phyloP scores from a whole-genome alignment of 2,329 filamentous ascomycete species.

The Aspergillus ibericus region DNA sequence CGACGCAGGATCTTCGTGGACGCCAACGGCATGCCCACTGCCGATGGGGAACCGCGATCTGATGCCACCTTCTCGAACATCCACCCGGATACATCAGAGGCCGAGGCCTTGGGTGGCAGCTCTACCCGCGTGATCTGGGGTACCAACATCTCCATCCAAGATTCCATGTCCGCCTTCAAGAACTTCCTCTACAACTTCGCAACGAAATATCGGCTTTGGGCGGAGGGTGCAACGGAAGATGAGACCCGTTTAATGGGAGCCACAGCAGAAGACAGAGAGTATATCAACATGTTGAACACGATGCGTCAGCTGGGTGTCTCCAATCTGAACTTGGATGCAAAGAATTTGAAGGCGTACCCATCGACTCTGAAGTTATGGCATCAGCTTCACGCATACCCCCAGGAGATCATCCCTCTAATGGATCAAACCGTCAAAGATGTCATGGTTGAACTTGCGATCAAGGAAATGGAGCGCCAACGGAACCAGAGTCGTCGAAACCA shows the following conservation, averaged over 20 bases:
- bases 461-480: slow-evolving; percentile 71
- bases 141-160: slow-evolving; percentile 90
- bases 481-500: slow-evolving; percentile 52
- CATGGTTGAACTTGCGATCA: slow-evolving; percentile 84
- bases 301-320: slow-evolving; percentile 86
- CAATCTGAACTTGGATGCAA: slow-evolving; percentile 82
- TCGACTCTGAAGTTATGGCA: slow-evolving; percentile 93
- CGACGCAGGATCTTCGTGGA: slow-evolving; percentile 64
- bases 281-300: slow-evolving; percentile 79
- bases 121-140: slow-evolving; percentile 90
- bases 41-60: slow-evolving; percentile 51
- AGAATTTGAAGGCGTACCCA: slow-evolving; percentile 88
- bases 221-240: slow-evolving; percentile 76
- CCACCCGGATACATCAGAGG: slow-evolving; percentile 86
- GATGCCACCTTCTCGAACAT: slow-evolving; percentile 67
- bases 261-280: slow-evolving; percentile 75
- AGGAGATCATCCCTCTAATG: slow-evolving; percentile 95
- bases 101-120: slow-evolving; percentile 78
- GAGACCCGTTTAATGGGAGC: slow-evolving; percentile 67
- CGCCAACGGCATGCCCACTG: slow-evolving; percentile 61
- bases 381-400: slow-evolving; percentile 88
- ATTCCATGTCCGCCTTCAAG: slow-evolving; percentile 83
- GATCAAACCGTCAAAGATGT: slow-evolving; percentile 91
- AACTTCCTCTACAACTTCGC: slow-evolving; percentile 92
- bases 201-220: slow-evolving; percentile 89